Base-by-base conservation (phyloP, 441 rosid species). In the Bruguiera hainesii region DNA sequence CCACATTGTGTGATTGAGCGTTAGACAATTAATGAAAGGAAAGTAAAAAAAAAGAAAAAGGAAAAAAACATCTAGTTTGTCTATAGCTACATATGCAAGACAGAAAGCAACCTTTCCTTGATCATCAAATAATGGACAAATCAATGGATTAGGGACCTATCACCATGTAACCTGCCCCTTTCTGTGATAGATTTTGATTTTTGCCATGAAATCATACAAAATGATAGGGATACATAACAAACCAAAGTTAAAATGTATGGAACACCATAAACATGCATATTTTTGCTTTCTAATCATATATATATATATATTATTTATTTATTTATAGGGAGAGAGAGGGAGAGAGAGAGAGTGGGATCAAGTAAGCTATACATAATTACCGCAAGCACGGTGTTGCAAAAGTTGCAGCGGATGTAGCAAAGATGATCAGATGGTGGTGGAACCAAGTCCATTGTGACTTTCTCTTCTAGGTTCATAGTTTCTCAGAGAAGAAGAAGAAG, bases 401-500 rank as follows among this genome's bases (percentile, higher is more conserved):
- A 55, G 29, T 55, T 55, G 30, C 58, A 55, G 58, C 58, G 58
- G 16, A 55, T 25, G 16, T 55, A 55, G 29, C 58, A 55, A 23
- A 55, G 58, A 23, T 55, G 58, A 11, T 55, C 58, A 55, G 58
- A 55, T 20, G 58, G 58, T 53, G 28, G 29, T 23, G 58, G 58
- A 55, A 55, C 58, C 58, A 23, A 55, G 58, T 55, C 58, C 58
- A 55, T 55, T 11, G 58, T 55, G 58, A 55, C 58, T 55, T 55
- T 55, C 25, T 23, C 29, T 55, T 55, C 58, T 23, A 23, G 7
- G 58, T 55, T 55, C 58, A 23, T 55, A 26, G 25, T 55, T 26
- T 55, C 29, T 55, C 29, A 55, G 3, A 55, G 58, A 51, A 51
- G 56, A 51, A 51, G 23, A 55, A 55, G 16, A 55, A 18, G 20